phyloP scores from a whole-genome alignment of 192 early-diverging fungal species.

The Rhizoclosmatium sp. region DNA sequence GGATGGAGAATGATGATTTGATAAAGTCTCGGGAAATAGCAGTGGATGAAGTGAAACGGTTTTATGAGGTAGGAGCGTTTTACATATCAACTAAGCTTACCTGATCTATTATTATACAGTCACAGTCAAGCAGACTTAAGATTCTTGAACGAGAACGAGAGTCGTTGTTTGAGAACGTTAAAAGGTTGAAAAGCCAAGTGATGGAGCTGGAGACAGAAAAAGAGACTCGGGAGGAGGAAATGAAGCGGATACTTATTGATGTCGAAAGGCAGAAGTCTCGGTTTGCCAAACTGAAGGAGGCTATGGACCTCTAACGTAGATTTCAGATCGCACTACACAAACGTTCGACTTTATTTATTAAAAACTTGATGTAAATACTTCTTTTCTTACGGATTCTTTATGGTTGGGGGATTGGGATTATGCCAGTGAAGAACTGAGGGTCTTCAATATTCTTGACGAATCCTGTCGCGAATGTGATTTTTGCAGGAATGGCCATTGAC shows the following conservation, averaged over 20 bases:
- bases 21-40: conserved; percentile 29
- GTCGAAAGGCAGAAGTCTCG: conserved; percentile 41
- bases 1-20: conserved; percentile 41
- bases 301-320: conserved; percentile 26
- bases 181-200: conserved; percentile 39
- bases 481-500: conserved; percentile 51
- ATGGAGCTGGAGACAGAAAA: conserved; percentile 24
- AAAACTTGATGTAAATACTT: neutral
- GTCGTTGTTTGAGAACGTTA: conserved; percentile 38
- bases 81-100: neutral
- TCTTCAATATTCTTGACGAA: conserved; percentile 48
- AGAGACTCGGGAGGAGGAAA: conserved; percentile 43
- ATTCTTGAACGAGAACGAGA: conserved; percentile 52
- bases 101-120: conserved; percentile 18
- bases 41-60: conserved; percentile 37
- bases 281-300: conserved; percentile 35
- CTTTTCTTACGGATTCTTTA: conserved; percentile 7
- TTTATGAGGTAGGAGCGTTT: conserved; percentile 36
- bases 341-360: neutral
- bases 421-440: conserved; percentile 40
- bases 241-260: conserved; percentile 40
- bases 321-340: neutral
- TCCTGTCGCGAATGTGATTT: conserved; percentile 52
- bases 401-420: conserved; percentile 14
- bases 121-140: conserved; percentile 35